These are phyloP conservation scores for Leptographium galeiforme DNA, from an alignment of 2,329 filamentous ascomycete genomes.

Conservation along the genomic window DNA sequence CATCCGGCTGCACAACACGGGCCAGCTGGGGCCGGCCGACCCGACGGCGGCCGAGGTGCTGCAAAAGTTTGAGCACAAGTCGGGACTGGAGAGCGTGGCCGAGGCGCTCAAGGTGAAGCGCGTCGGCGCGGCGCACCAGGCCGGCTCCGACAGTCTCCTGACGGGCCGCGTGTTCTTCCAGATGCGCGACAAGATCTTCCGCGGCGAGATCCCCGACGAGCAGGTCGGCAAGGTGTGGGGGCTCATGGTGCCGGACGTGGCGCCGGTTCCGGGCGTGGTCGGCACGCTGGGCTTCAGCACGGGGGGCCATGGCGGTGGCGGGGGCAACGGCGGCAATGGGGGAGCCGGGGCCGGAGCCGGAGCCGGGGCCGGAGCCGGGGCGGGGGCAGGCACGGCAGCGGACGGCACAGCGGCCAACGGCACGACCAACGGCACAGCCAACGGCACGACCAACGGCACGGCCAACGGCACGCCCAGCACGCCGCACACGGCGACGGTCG, in stretches of 20 bases:
- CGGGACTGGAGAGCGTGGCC: slow-evolving; percentile 82
- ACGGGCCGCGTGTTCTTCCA: slow-evolving; percentile 94
- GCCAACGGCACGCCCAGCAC: slow-evolving; percentile 30
- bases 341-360: not conserved
- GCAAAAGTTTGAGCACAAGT: slow-evolving; percentile 77
- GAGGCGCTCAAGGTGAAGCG: slow-evolving; percentile 86
- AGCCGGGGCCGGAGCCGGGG: not conserved
- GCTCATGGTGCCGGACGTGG: slow-evolving; percentile 58
- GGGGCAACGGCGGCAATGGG: not conserved
- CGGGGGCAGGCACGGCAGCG: not conserved
- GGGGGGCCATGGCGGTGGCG: not conserved
- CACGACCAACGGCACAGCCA: slow-evolving; percentile 15
- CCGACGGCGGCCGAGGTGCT: slow-evolving; percentile 59
- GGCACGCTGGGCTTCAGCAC: slow-evolving; percentile 6
- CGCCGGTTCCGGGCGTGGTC: slow-evolving; percentile 20
- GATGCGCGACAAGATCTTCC: slow-evolving; percentile 78
- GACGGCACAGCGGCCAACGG: slow-evolving; percentile 9
- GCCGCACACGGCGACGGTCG: slow-evolving; percentile 48
- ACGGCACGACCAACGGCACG: slow-evolving; percentile 7
- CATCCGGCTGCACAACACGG: slow-evolving; percentile 52
- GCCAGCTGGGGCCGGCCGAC: slow-evolving; percentile 49
- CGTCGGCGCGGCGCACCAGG: slow-evolving; percentile 77
- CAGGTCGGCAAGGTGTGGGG: slow-evolving; percentile 90
- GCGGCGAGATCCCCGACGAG: slow-evolving; percentile 65
- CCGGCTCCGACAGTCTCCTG: slow-evolving; percentile 82